These are phyloP conservation scores for Cryphonectria carpinicola DNA, from an alignment of 2,329 filamentous ascomycete species.

Conservation along the genomic window DNA sequence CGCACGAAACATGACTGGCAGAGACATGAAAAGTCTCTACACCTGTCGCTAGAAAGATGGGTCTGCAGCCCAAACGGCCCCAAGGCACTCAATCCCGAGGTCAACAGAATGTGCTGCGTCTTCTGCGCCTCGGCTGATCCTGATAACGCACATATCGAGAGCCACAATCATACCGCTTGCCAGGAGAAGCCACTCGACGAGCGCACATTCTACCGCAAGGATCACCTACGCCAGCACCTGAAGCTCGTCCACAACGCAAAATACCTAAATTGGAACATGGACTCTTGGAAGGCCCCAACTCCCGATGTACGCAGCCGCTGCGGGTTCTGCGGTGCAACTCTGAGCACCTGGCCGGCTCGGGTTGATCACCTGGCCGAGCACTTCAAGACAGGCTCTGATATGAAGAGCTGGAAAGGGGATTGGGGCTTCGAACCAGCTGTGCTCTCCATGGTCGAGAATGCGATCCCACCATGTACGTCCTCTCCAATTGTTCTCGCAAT, in stretches of 20 bases:
- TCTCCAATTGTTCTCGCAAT: conserved; percentile 30
- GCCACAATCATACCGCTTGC: conserved; percentile 66
- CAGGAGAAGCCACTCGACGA: conserved; percentile 66
- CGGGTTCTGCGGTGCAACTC: conserved; percentile 66
- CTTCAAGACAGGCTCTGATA: conserved; percentile 68
- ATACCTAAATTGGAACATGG: conserved; percentile 66
- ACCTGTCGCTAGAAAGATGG: conserved; percentile 67
- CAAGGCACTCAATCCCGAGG: conserved; percentile 60
- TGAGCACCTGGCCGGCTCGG: conserved; percentile 64
- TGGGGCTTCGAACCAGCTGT: conserved; percentile 69
- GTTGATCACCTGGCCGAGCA: conserved; percentile 69
- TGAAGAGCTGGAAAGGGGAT: conserved; percentile 72
- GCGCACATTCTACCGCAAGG: conserved; percentile 68
- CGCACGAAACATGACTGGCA: conserved; percentile 72
- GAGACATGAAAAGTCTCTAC: conserved; percentile 70
- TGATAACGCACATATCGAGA: conserved; percentile 58
- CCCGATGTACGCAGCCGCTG: conserved; percentile 66
- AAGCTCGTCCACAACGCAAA: conserved; percentile 67
- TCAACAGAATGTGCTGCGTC: conserved; percentile 59
- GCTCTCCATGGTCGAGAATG: conserved; percentile 67
- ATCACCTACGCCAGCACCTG: conserved; percentile 69
- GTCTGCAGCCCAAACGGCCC: conserved; percentile 64
- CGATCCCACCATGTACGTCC: conserved; percentile 65
- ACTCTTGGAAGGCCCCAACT: conserved; percentile 62
- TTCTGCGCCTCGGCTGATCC: conserved; percentile 63